Percentiles rank a stretch among this genome's conserved stretches.
These are phyloP conservation scores for Harringtonia aguacate DNA, from an alignment of 2,329 filamentous ascomycete genomes.

Conservation along the genomic window DNA sequence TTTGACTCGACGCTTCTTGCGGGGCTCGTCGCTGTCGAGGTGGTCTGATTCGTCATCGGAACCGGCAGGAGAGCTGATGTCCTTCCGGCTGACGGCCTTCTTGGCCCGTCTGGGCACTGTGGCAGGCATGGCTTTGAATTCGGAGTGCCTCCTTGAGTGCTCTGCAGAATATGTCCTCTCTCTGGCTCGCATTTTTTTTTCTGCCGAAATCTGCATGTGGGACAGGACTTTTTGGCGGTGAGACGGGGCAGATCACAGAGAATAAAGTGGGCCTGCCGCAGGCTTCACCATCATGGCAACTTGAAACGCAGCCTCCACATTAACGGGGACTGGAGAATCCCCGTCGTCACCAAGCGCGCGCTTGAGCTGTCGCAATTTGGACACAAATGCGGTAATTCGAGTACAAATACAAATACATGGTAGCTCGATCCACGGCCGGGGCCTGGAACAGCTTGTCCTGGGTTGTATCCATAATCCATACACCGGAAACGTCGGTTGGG, in stretches of 20 bases:
- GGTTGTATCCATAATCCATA: too few species aligned
- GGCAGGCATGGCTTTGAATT: background rate
- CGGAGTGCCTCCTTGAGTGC: background rate
- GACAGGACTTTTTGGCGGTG: constrained; percentile 3
- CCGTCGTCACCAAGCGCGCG: too few species aligned
- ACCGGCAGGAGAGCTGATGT: background rate
- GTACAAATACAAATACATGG: too few species aligned
- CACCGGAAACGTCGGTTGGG: too few species aligned
- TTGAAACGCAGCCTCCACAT: too few species aligned
- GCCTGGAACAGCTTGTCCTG: too few species aligned
- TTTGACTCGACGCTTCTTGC: constrained; percentile 19
- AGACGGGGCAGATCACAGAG: background rate
- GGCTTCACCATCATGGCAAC: too few species aligned
- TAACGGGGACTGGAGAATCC: too few species aligned
- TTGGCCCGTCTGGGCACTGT: background rate
- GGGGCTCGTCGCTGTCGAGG: constrained; percentile 27
- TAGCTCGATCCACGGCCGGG: too few species aligned
- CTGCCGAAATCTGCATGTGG: background rate
- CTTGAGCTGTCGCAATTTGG: too few species aligned
- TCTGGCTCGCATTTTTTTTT: background rate
- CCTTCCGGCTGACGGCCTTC: background rate
- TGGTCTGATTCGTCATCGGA: constrained; percentile 32
- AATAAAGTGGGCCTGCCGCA: background rate
- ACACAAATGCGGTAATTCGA: too few species aligned
- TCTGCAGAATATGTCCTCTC: too few species aligned